phyloP scores from a whole-genome alignment of 768 basidiomycete species.

The Hortiboletus flavorubellus region DNA sequence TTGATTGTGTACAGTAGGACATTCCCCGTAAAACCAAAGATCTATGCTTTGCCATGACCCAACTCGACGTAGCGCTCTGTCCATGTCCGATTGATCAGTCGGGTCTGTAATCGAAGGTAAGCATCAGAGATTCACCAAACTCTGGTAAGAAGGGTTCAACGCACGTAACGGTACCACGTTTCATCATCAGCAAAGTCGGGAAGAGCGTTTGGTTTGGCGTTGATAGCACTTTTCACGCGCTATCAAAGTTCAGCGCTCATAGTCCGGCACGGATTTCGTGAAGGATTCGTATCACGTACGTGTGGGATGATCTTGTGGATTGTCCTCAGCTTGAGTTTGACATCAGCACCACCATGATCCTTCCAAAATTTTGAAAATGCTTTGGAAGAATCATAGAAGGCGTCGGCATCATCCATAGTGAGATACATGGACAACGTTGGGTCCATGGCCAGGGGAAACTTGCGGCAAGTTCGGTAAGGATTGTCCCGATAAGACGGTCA shows the following conservation, averaged over 20 bases:
- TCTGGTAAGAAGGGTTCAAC: background rate
- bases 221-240: slow-evolving; percentile 33
- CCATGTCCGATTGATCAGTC: slow-evolving; percentile 22
- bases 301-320: slow-evolving; percentile 38
- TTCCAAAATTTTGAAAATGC: slow-evolving; percentile 36
- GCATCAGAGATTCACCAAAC: background rate
- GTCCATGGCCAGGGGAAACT: slow-evolving; percentile 11
- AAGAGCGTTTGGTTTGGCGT: slow-evolving; percentile 25
- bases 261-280: background rate
- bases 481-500: background rate
- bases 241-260: slow-evolving; percentile 11
- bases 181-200: slow-evolving; percentile 35
- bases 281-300: slow-evolving; percentile 26
- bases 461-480: background rate
- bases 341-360: slow-evolving; percentile 22
- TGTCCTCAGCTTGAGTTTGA: slow-evolving; percentile 23
- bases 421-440: slow-evolving; percentile 1
- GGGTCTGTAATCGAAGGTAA: slow-evolving; percentile 8
- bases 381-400: slow-evolving; percentile 36
- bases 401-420: slow-evolving; percentile 11
- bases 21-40: background rate
- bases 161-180: slow-evolving; percentile 33
- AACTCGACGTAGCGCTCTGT: slow-evolving; percentile 28
- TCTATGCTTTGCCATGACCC: slow-evolving; percentile 6
- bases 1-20: background rate